phyloP scores from a whole-genome alignment of 805 yeast genomes.

The Isabelozyma gotoi region DNA sequence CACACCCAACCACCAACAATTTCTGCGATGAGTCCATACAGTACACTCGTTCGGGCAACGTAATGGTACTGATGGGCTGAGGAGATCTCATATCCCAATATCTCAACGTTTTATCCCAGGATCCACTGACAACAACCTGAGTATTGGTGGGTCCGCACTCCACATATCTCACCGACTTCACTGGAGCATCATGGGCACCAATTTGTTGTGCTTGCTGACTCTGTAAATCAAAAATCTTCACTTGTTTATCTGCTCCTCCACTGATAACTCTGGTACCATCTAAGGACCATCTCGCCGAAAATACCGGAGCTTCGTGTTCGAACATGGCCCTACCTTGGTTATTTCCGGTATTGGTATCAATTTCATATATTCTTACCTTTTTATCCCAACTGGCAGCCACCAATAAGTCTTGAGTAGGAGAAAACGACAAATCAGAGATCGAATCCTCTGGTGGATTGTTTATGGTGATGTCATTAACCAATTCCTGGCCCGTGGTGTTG shows the following conservation, averaged over 20 bases:
- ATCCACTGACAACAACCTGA: constrained; percentile 83
- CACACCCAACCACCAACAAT: constrained; percentile 88
- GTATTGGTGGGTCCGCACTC: constrained; percentile 83
- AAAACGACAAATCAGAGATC: constrained; percentile 77
- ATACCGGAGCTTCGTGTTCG: constrained; percentile 87
- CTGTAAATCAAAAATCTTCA: constrained; percentile 76
- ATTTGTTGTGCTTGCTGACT: constrained; percentile 81
- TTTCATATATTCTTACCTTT: constrained; percentile 89
- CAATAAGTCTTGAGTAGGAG: constrained; percentile 80
- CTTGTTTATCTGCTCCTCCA: constrained; percentile 83
- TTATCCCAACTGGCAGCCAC: constrained; percentile 93
- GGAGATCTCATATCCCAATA: constrained; percentile 94
- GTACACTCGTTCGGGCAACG: constrained; percentile 88
- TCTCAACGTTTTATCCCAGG: constrained; percentile 93
- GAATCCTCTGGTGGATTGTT: constrained; percentile 91
- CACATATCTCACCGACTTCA: constrained; percentile 70
- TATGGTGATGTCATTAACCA: constrained; percentile 68
- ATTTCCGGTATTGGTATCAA: constrained; percentile 65
- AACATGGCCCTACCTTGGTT: constrained; percentile 86
- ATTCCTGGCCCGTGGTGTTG: constrained; percentile 53
- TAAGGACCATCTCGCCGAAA: constrained; percentile 74
- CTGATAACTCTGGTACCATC: constrained; percentile 88
- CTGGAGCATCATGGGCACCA: constrained; percentile 84
- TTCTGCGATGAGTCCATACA: constrained; percentile 82
- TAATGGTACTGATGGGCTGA: constrained; percentile 76